Conservation (phyloP, 2,329 filamentous ascomycete genomes). For the Clonostachys sp. region DNA sequence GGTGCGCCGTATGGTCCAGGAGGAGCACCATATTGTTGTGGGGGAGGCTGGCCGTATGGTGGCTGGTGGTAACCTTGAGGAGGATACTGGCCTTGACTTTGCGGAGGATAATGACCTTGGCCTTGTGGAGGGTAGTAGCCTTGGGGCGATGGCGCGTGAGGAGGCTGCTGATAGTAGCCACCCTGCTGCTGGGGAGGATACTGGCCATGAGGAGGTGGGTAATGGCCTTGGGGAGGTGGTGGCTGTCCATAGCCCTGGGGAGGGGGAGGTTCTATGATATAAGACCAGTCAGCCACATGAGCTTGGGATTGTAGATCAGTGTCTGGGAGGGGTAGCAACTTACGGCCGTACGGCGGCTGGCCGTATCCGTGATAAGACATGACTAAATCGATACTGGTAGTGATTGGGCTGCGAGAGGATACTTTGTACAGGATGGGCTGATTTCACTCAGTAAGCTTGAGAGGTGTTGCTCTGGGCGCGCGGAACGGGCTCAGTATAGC, state of each 20-base stretch:
- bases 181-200: constrained; percentile 13
- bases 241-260: constrained; percentile 33
- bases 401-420: too few species aligned
- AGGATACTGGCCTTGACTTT: constrained; percentile 16
- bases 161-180: constrained; percentile 18
- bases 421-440: too few species aligned
- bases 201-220: constrained; percentile 14
- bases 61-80: constrained; percentile 22
- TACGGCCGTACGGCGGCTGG: constrained; percentile 24
- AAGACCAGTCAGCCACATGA: too few species aligned
- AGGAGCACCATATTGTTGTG: constrained; percentile 16
- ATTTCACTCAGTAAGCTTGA: too few species aligned
- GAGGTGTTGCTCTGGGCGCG: too few species aligned
- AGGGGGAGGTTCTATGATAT: constrained; percentile 22
- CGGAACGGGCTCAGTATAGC: too few species aligned
- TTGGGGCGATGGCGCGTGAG: constrained; percentile 15
- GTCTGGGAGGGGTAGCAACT: constrained; percentile 10
- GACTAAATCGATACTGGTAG: too few species aligned
- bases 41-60: constrained; percentile 13
- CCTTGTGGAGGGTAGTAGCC: constrained; percentile 27
- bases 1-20: constrained; percentile 17
- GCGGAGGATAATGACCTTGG: constrained; percentile 21
- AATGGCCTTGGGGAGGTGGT: constrained; percentile 18
- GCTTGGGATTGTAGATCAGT: too few species aligned
- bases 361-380: constrained; percentile 31